Evolutionary conservation across 352 stramenopile species (phyloP), one percentile per base, ranked within the genome.

Genomic region (Phytophthora meadii): DNA sequence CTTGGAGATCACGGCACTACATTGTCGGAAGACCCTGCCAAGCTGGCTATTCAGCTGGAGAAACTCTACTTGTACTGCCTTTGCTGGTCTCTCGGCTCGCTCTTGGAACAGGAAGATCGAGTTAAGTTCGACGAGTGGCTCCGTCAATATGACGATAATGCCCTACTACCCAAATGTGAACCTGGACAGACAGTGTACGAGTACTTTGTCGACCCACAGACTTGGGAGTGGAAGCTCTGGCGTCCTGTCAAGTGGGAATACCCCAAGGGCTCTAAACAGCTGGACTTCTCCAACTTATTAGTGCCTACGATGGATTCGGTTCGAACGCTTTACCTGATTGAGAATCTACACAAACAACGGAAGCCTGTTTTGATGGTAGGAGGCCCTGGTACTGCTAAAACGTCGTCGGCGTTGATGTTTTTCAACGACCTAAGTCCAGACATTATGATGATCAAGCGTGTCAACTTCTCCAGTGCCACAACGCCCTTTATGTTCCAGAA

Each of bases 231-330:
- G 97, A 91, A 97, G 65, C 77, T 98, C 11, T 99, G 96, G 97
- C 84, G 89, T 22, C 96, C 97, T 39, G 94, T 94, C 22, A 89
- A 92, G 39, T 99, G 97, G 97, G 82, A 97, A 15, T 99, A 99
- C 72, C 97, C 97, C 4, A 90, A 97, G 48, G 88, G 89, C 11
- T 79, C 94, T 34, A 97, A 98, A 57, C 74, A 79, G 19, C 90
- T 99, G 11, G 96, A 99, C 66, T 99, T 99, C 63, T 98, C 90
- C 14, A 99, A 99, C 76, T 82, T 99, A 68, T 77, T 99, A 28
- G 96, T 99, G 25, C 97, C 97, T 5, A 99, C 97, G 0, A 99
- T 99, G 94, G 97, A 99, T 73, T 99, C 94, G 5, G 98, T 98
- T 1, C 91, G 97, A 22, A 97, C 97, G 1, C 71, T 98, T 28